Conservation (phyloP, 1,139 yeast genomes). For the Saccharomyces hybrid region DNA sequence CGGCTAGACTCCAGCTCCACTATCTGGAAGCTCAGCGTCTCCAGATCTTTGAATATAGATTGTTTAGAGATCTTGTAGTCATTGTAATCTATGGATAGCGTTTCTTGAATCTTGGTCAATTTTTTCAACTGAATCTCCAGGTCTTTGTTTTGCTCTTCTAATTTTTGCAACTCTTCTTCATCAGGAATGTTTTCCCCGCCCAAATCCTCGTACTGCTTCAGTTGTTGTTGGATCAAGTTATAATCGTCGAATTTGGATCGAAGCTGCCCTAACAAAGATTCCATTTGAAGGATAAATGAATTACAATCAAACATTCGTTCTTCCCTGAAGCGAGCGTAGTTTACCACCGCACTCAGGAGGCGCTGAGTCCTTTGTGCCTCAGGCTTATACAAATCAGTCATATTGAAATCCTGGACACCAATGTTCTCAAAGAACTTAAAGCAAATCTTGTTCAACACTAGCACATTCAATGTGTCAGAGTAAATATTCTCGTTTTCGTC, state of each 20-base stretch:
- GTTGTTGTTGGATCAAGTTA: conserved; percentile 38
- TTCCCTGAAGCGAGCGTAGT: conserved; percentile 79
- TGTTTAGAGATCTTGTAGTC: conserved; percentile 59
- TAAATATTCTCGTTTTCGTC: conserved; percentile 24
- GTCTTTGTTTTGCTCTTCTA: conserved; percentile 49
- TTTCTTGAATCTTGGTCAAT: conserved; percentile 58
- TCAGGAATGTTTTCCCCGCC: conserved; percentile 12
- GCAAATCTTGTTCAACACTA: conserved; percentile 54
- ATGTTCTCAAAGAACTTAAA: conserved; percentile 58
- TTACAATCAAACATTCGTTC: conserved; percentile 67
- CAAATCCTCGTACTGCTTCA: conserved; percentile 36
- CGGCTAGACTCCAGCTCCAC: conserved; percentile 52
- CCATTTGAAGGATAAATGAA: conserved; percentile 49
- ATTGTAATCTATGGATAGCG: conserved; percentile 56
- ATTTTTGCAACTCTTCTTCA: conserved; percentile 37
- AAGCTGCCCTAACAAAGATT: conserved; percentile 40
- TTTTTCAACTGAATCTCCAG: conserved; percentile 58
- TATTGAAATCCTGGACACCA: conserved; percentile 70
- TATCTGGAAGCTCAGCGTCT: conserved; percentile 32
- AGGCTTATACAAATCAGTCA: conserved; percentile 64
- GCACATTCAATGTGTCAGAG: conserved; percentile 38
- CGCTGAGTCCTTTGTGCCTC: conserved; percentile 59
- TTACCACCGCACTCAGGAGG: conserved; percentile 73
- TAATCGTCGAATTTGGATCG: conserved; percentile 36
- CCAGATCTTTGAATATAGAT: conserved; percentile 44